Base-by-base conservation (phyloP, 495 filamentous ascomycete species). In the Stereocaulon alpinum region DNA sequence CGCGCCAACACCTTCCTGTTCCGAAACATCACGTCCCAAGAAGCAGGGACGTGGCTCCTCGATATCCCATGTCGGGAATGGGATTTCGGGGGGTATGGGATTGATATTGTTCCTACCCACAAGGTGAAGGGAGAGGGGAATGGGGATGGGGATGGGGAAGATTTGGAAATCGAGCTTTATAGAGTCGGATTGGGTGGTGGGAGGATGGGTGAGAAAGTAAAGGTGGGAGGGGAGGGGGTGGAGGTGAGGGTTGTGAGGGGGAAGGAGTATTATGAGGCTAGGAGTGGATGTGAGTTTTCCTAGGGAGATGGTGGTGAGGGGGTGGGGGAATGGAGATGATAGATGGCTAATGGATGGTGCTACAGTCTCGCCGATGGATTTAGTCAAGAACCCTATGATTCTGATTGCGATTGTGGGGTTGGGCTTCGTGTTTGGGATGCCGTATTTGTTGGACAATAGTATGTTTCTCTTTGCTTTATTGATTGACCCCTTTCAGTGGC, bases 371-470 rank as follows among this genome's bases (percentile, higher is more conserved):
- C 79, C 83, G 7, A 62, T 96, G 56, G 77, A 80, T 61, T 81
- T 97, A 44, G 77, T 97, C 64, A 88, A 88, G 72, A 96, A 86
- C 67, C 93, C 93, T 4, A 97, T 97, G 88, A 95, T 98, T 58
- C 73, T 98, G 47, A 81, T 98, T 72, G 88, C 86, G 14, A 69
- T 95, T 22, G 83, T 92, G 24, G 87, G 84, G 34, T 76, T 96
- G 77, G 84, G 70, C 0, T 71, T 95, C 48, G 90, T 95, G 43
- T 73, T 96, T 53, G 91, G 91, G 30, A 84, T 97, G 83, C 93
- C 93, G 10, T 91, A 96, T 72, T 68, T 98, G 40, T 82, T 97
- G 73, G 91, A 97, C 54, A 96, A 95, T 64, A 95, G 91, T 96
- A 82, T 57, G 91, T 82, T 32, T 34, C 49, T 40, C n/a, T 48